phyloP scores from a whole-genome alignment of 192 early-diverging fungal genomes.

The Gryganskiella cystojenkinii region DNA sequence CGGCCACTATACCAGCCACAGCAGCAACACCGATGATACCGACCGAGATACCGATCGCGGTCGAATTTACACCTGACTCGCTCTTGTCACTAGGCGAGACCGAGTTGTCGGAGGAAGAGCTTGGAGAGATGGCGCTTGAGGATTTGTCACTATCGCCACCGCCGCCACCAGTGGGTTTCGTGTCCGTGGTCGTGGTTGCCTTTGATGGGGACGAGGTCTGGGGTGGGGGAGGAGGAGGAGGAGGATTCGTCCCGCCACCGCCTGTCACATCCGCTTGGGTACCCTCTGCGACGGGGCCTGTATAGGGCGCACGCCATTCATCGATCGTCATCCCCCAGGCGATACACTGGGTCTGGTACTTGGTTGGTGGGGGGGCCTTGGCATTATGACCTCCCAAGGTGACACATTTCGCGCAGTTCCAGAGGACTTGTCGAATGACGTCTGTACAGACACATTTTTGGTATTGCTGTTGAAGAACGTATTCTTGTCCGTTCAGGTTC shows the following conservation, averaged over 20 bases:
- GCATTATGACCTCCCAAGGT: constrained; percentile 19
- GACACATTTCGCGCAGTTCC: constrained; percentile 42
- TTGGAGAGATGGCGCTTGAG: background rate
- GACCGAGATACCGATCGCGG: constrained; percentile 32
- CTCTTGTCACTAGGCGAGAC: background rate
- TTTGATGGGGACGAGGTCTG: background rate
- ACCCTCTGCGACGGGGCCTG: constrained; percentile 22
- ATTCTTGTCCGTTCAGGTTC: constrained; percentile 20
- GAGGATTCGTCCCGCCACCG: background rate
- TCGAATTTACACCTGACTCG: constrained; percentile 7
- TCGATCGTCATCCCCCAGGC: constrained; percentile 26
- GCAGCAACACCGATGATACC: constrained; percentile 37
- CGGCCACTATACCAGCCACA: constrained; percentile 19
- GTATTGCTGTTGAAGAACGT: constrained; percentile 14
- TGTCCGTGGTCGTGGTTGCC: background rate
- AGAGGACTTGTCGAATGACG: constrained; percentile 36
- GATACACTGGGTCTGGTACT: constrained; percentile 37
- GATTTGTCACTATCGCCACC: constrained; percentile 1
- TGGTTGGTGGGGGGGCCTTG: constrained; percentile 30
- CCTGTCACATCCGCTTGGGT: constrained; percentile 27
- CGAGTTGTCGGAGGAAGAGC: constrained; percentile 26
- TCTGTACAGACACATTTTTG: constrained; percentile 36
- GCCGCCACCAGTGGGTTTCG: constrained; percentile 1
- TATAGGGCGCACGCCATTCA: constrained; percentile 25
- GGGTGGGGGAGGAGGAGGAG: background rate